Conservation (phyloP, 2,329 filamentous ascomycete genomes). For the Trichoderma sp. region DNA sequence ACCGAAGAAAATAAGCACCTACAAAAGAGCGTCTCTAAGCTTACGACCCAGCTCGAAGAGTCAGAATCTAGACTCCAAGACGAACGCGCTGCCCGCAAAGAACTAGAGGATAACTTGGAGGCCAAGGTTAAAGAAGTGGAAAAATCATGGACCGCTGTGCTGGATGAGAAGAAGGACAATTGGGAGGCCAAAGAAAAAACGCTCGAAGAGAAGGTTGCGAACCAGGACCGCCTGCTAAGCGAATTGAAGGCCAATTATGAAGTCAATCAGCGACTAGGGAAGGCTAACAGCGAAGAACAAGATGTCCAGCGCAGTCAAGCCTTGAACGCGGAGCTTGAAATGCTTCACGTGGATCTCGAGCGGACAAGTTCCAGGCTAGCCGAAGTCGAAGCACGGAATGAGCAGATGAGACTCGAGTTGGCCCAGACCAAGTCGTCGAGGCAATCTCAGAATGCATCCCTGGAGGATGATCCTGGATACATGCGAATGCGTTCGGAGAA, state of each 20-base stretch:
- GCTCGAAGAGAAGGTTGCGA: conserved; percentile 90
- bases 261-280: conserved; percentile 85
- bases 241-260: conserved; percentile 98
- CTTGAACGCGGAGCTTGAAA: conserved; percentile 87
- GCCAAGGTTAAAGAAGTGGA: conserved; percentile 85
- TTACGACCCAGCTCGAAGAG: conserved; percentile 81
- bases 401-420: conserved; percentile 86
- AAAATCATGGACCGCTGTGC: conserved; percentile 81
- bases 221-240: conserved; percentile 85
- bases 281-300: conserved; percentile 62
- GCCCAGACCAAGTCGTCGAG: conserved; percentile 78
- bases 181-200: conserved; percentile 93
- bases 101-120: conserved; percentile 76
- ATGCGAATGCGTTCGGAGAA: conserved; percentile 91
- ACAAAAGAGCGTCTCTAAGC: conserved; percentile 72
- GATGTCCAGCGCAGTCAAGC: conserved; percentile 64
- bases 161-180: conserved; percentile 93
- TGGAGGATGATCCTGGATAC: conserved; percentile 89
- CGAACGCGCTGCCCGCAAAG: conserved; percentile 71
- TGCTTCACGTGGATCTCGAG: conserved; percentile 88
- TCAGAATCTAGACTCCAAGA: conserved; percentile 77
- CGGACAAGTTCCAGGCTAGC: conserved; percentile 83
- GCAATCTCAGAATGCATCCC: conserved; percentile 60
- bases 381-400: conserved; percentile 90
- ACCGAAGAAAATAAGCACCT: conserved; percentile 85